A percentile compares a stretch with the other conserved stretches of the same genome.
Conservation (phyloP, 2,329 filamentous ascomycete species). For the Trichoderma asperellum region DNA sequence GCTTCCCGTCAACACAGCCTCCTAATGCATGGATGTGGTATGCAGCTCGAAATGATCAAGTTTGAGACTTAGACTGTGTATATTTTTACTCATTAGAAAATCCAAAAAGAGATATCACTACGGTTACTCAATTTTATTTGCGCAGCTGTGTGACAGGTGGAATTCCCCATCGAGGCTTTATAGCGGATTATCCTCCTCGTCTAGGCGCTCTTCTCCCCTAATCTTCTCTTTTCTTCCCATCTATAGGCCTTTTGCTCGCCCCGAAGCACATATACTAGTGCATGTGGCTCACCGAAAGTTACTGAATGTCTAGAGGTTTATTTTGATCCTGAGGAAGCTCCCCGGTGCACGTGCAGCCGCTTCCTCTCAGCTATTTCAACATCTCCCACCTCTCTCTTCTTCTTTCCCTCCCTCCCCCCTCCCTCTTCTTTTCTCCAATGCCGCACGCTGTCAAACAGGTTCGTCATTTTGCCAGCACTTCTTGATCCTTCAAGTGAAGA, state of each 20-base stretch:
- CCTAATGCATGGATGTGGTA: not conserved
- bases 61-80: not conserved
- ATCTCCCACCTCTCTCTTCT: not conserved
- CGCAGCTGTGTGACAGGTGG: not conserved
- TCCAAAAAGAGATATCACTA: not conserved
- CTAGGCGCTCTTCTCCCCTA: constrained; percentile 5
- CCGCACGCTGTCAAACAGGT: not conserved
- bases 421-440: not conserved
- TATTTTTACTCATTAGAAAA: not conserved
- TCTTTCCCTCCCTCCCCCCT: not conserved
- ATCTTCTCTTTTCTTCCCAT: not conserved
- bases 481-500: not conserved
- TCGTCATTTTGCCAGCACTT: not conserved
- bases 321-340: not conserved
- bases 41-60: not conserved
- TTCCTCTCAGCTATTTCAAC: constrained; percentile 37
- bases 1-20: too few relatives aligned
- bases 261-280: not conserved
- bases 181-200: not conserved
- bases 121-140: not conserved
- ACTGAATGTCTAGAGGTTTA: not conserved
- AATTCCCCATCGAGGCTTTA: not conserved
- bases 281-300: not conserved
- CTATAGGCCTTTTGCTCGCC: not conserved
- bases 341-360: constrained; percentile 28